Percentiles rank a stretch among this genome's conserved stretches.
Conservation (phyloP, 2,329 filamentous ascomycete genomes). For the Aspergillus sp. region DNA sequence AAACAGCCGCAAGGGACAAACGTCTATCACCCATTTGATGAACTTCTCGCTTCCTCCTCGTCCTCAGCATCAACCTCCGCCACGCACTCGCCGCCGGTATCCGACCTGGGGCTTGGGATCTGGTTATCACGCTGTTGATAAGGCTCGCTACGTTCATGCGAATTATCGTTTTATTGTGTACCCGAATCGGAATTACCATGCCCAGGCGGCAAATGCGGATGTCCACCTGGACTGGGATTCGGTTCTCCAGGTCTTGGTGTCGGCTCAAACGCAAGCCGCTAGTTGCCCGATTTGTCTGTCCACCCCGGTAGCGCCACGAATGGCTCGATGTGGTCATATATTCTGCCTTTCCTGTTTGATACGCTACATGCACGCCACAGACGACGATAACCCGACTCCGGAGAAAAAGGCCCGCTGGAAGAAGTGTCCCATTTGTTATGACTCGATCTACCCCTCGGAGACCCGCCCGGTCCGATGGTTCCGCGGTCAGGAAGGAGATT, state of each 20-base stretch:
- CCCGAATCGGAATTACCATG: slow-evolving; percentile 67
- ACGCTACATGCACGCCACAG: slow-evolving; percentile 84
- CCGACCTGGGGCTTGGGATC: slow-evolving; percentile 52
- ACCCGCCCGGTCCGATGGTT: slow-evolving; percentile 87
- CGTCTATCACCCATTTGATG: slow-evolving; percentile 92
- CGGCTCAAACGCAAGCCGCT: slow-evolving; percentile 75
- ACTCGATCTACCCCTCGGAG: slow-evolving; percentile 85
- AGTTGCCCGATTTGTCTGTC: slow-evolving; percentile 94
- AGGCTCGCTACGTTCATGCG: slow-evolving; percentile 84
- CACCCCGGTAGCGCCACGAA: slow-evolving; percentile 83
- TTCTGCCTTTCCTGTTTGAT: slow-evolving; percentile 91
- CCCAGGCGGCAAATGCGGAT: slow-evolving; percentile 78
- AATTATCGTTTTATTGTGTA: slow-evolving; percentile 97
- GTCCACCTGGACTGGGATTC: slow-evolving; percentile 83
- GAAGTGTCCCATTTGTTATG: slow-evolving; percentile 94
- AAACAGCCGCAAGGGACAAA: slow-evolving; percentile 76
- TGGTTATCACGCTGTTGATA: slow-evolving; percentile 82
- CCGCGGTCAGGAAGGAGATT: slow-evolving; percentile 71
- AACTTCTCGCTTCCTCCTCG: slow-evolving; percentile 77
- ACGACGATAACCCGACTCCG: slow-evolving; percentile 56
- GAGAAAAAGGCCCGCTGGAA: slow-evolving; percentile 75
- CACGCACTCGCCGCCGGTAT: slow-evolving; percentile 58
- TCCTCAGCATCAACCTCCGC: slow-evolving; percentile 50
- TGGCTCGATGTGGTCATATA: slow-evolving; percentile 96
- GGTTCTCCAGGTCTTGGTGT: slow-evolving; percentile 85